Base-by-base conservation (phyloP, 257 asterid genomes). In the Solanum raphanifolium region DNA sequence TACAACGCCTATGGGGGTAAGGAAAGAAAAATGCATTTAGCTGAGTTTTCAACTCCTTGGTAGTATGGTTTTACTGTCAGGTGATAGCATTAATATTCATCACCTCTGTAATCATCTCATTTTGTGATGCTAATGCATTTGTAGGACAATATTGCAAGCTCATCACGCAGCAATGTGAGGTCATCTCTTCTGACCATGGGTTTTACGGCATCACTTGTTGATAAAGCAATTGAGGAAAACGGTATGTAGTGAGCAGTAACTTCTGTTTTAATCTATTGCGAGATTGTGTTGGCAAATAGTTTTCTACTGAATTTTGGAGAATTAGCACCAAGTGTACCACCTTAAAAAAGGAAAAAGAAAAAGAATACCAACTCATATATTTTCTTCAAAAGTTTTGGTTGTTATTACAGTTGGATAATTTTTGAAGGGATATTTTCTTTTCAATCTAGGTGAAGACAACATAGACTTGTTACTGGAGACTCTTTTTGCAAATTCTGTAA, bases 121-220 rank as follows among this genome's bases (percentile, higher is more conserved):
- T 46, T 87, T 79, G 65, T 60, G 41, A 52, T 69, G 74, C 76
- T 81, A 52, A 81, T 87, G 84, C 84, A 60, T 84, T 73, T 90
- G 75, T 69, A 96, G 98, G 95, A 91, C 66, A 83, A 93, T 88
- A 92, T 89, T 86, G 96, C 96, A 58, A 94, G 98, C 92, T 94
- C 99, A 78, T 96, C 99, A 9, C 89, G 94, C 46, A 92, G 88
- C 89, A 92, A 87, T 86, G 52, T 94, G 79, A 94, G 98, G 88
- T 91, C 97, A 72, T 92, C 96, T 58, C 93, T 96, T 89, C 90
- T 95, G 48, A 98, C 94, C 76, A 96, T 96, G 98, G 99, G 99
- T 39, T 96, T 96, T 84, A 35, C 90, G 20, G 98, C 96, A 29
- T 72, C 93, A n/a, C 95, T 92, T 75, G 94, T 96, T 73, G 93